Evolutionary conservation across 208 protist species (phyloP), one percentile per base, ranked within the genome.

Genomic region (Trypanosoma boissoni): DNA sequence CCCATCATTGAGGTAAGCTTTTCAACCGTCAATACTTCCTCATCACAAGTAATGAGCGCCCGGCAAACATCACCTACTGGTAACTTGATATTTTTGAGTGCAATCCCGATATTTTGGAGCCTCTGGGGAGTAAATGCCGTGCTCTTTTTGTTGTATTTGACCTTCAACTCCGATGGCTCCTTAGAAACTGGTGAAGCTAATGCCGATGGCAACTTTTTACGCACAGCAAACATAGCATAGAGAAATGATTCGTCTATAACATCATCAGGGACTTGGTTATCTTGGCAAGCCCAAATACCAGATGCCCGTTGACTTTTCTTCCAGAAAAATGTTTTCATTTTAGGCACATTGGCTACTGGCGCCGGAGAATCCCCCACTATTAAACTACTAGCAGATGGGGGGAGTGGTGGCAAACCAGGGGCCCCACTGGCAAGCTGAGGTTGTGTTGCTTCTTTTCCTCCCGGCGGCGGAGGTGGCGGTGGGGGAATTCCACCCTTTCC

Each of bases 321-420:
- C 86, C 86, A 92, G 48, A 92, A 92, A 53, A 92, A 66, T 2
- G 81, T 80, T 58, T 92, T 92, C 32, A 92, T 51, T 31, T 78
- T 78, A 0, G 86, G 81, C 2, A 76, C 86, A 10, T 45, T 64
- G 50, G 66, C 64, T 26, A 24, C 50, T 9, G 49, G 41, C 28
- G 58, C 50, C 5, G 72, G 43, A 36, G 66, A 62, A 4, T 60
- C 46, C 34, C 2, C 21, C n/a, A 44, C 41, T 34, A 48, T 10
- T 24, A 21, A 9, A 32, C 24, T 28, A 42, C 65, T 63, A 14
- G 28, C 67, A 52, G 23, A 18, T 36, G 14, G 37, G 45, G 9
- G 42, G 48, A 28, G 26, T 7, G 9, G 48, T 26, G 7, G 16
- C 23, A 53, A 51, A 27, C 3, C 6, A 27, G 14, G 9, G 43